Base-by-base conservation (phyloP, 768 basidiomycete species). In the Calocera cornea region DNA sequence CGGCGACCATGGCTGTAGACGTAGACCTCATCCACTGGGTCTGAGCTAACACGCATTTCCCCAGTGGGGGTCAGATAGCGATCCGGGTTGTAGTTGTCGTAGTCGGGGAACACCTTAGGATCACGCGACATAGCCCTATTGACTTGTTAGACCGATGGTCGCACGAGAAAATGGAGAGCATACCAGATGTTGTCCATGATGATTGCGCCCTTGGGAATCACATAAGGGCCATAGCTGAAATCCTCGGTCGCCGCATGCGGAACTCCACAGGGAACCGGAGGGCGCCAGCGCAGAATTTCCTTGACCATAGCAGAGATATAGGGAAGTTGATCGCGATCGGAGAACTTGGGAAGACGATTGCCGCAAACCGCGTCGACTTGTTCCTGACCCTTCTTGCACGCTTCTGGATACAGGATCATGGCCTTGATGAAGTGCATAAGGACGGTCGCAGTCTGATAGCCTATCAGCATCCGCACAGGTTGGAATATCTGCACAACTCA, bases 221-320 rank as follows among this genome's bases (percentile, higher is more conserved):
- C 8, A 19, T 60, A 60, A 11, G 24, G 27, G 14, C 54, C 54
- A 31, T 60, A 60, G 5, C 14, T 60, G 16, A 60, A 33, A 33
- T 60, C 54, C 27, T 60, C 54, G 31, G 54, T 60, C 11, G 54
- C 54, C 2, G 54, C 54, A 31, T 60, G 54, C 14, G 54, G 54
- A 11, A 60, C 54, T 29, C 54, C 54, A 33, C 54, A 60, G 31
- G 54, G 54, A 33, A 60, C 54, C 14, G 54, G 54, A 60, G 54
- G 54, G 54, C 54, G 54, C 54, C 54, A 60, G 14, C 54, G 54
- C 24, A 60, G 27, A 33, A 60, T 60, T 79, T 76, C 75, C 11
- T 71, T 72, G 34, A 75, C 68, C 33, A 75, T 7, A 0, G 70
- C 75, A 60, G 71, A 72, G 29, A 76, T 16, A 68, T 76, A 76